Base-by-base conservation (phyloP, 2,329 filamentous ascomycete species). In the Neonectria faginata region DNA sequence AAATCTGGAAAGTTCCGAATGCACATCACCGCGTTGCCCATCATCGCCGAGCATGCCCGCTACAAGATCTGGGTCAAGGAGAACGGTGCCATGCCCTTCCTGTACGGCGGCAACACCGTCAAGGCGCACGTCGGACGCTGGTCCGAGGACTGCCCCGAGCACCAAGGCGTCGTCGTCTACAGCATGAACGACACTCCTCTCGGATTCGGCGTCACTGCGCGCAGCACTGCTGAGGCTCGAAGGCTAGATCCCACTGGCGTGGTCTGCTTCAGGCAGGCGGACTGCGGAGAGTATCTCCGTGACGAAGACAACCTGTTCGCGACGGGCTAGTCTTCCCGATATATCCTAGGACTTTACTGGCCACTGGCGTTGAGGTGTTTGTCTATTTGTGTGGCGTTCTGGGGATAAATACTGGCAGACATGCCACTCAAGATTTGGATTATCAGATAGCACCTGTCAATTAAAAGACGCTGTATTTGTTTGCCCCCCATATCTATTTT, bases 31-130 rank as follows among this genome's bases (percentile, higher is more conserved):
- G 92, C 86, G 18, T 85, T 99, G 63, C 91, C 94, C 68, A 88
- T 97, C 68, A 91, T 99, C 70, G 92, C 94, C 62, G 91, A 93
- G 70, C 93, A 97, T 79, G 95, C 95, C 48, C 86, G 96, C 64
- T 97, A 97, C 83, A 98, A 98, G 88, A 90, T 98, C 73, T 98
- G 94, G 94, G 91, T 99, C 71, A 97, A 97, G 81, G 88, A 90
- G 64, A 98, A 98, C 81, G 96, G 96, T 71, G 94, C 97, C 76
- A 97, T 97, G 94, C 95, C 96, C 1, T 98, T 97, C 79, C 82
- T 99, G 51, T 99, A 98, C 80, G 96, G 96, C 57, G 92, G 93
- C 62, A 94, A 98, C 79, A 86, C 97, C 57, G 88, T 97, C 71
- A 87, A 87, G 77, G 85, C 85, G 9, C 85, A 87, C 74, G 88